These are phyloP conservation scores for Lactarius akahatsu DNA, from an alignment of 768 basidiomycete genomes.

Conservation along the genomic window DNA sequence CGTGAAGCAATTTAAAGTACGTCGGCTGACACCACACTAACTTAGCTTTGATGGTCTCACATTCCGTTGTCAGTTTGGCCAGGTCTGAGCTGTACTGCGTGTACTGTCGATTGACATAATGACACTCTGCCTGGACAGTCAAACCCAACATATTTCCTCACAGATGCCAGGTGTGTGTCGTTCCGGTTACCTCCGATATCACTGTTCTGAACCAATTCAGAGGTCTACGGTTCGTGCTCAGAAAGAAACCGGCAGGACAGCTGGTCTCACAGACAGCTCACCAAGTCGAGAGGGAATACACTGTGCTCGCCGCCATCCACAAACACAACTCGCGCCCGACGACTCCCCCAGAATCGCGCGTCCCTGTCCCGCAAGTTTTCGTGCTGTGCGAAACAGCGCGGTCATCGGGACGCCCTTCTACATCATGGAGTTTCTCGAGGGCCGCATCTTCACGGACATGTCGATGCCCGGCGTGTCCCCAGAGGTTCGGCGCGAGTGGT, in stretches of 20 bases:
- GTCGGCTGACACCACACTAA: slow-evolving; percentile 28
- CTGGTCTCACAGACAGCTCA: slow-evolving; percentile 91
- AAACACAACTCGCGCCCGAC: slow-evolving; percentile 59
- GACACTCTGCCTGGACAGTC: slow-evolving; percentile 49
- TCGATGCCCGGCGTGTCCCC: slow-evolving; percentile 68
- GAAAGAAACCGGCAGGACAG: slow-evolving; percentile 88
- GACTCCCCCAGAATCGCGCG: slow-evolving; percentile 49
- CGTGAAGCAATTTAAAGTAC: slow-evolving; percentile 92
- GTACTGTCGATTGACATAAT: background rate
- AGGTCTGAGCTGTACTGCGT: slow-evolving; percentile 50
- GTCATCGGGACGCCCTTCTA: slow-evolving; percentile 92
- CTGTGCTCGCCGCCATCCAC: slow-evolving; percentile 74
- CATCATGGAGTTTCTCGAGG: slow-evolving; percentile 94
- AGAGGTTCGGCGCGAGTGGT: slow-evolving; percentile 71
- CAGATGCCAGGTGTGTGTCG: slow-evolving; percentile 60
- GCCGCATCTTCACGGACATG: slow-evolving; percentile 88
- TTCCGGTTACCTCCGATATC: slow-evolving; percentile 2
- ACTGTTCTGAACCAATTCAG: slow-evolving; percentile 11
- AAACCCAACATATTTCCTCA: slow-evolving; percentile 95
- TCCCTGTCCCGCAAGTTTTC: slow-evolving; percentile 86
- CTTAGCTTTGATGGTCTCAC: background rate
- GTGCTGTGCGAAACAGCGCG: slow-evolving; percentile 69
- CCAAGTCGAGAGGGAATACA: slow-evolving; percentile 92
- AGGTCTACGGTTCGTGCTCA: slow-evolving; percentile 74
- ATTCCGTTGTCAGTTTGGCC: slow-evolving; percentile 64